These are phyloP conservation scores for Xylariaceae sp. DNA, from an alignment of 2,329 filamentous ascomycete species.

Conservation along the genomic window DNA sequence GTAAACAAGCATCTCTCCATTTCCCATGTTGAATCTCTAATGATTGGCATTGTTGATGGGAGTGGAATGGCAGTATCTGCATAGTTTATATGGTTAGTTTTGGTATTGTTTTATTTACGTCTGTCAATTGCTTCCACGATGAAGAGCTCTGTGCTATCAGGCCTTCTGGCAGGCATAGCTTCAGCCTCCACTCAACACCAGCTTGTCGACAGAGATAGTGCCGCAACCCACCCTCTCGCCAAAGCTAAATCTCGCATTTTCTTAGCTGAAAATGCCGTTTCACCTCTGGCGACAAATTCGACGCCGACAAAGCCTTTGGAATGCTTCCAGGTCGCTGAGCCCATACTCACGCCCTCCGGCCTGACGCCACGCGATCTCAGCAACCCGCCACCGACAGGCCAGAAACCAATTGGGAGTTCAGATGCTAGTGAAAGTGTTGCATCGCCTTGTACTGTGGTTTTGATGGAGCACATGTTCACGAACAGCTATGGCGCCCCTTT, in stretches of 20 bases:
- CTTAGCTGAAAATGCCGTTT: slow-evolving; percentile 5
- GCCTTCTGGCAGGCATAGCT: background rate
- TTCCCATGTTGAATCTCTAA: too few relatives aligned
- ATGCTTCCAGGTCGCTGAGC: slow-evolving; percentile 68
- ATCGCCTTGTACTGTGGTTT: slow-evolving; percentile 48
- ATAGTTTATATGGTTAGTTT: too few relatives aligned
- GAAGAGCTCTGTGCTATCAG: background rate
- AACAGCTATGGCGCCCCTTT: slow-evolving; percentile 72
- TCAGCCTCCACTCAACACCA: background rate
- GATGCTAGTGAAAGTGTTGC: slow-evolving; percentile 23
- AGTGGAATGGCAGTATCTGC: too few relatives aligned
- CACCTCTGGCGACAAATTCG: slow-evolving; percentile 9
- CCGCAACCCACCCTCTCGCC: slow-evolving; percentile 23
- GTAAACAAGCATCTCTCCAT: too few relatives aligned
- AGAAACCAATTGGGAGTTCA: slow-evolving; percentile 12
- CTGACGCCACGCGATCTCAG: slow-evolving; percentile 36
- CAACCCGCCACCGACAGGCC: slow-evolving; percentile 27
- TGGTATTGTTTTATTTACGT: too few relatives aligned
- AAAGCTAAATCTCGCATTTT: slow-evolving; percentile 19
- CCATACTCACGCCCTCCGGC: slow-evolving; percentile 54
- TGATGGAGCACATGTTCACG: slow-evolving; percentile 71
- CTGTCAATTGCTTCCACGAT: background rate
- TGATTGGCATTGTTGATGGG: too few relatives aligned
- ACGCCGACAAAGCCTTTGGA: slow-evolving; percentile 41
- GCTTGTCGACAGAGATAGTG: slow-evolving; percentile 2